Evolutionary conservation across 2,329 filamentous ascomycete genomes (phyloP), one percentile per base, ranked within the genome.

Genomic region (Ampelomyces quisqualis): DNA sequence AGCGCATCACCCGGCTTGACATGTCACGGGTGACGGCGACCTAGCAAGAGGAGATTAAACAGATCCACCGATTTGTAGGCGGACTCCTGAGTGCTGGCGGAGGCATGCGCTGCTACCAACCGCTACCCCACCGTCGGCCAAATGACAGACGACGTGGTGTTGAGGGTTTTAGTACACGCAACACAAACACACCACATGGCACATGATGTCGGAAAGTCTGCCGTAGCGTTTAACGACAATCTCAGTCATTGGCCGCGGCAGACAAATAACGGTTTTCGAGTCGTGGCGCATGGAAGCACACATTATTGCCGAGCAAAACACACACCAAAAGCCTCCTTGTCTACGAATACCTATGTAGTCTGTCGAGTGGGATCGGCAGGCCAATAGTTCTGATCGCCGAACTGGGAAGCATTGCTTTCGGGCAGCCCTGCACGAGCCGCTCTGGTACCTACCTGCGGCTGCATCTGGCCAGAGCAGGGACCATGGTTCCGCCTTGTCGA

Each of bases 371-470:
- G 32, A 42, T 29, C 21, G 22, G 33, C 41, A 34, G 41, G 38
- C 53, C 54, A 59, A 53, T 53, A 35, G 45, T 44, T 29, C 27
- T 40, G 32, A 27, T 35, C 47, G n/a, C 34, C 32, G 35, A 13
- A 32, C 43, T 47, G 40, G 48, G 48, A 40, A 47, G 39, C 30
- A 30, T 28, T 32, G 40, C 32, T 21, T n/a, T n/a, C n/a, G n/a
- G n/a, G 33, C 21, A 15, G 22, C 40, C 40, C 19, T 30, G 45
- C 43, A 40, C 38, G 36, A 38, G 39, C 48, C 49, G 31, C 44
- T 43, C 33, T 45, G n/a, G 55, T 58, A 55, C 55, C 55, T 58
- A 53, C 55, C 52, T 58, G 33, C 38, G 37, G 35, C 40, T 23
- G 35, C 38, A n/a, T n/a, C n/a, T n/a, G n/a, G n/a, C n/a, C n/a